Evolutionary conservation across 306 rosid genomes (phyloP).

Genomic region (Adenanthera pavonina): DNA sequence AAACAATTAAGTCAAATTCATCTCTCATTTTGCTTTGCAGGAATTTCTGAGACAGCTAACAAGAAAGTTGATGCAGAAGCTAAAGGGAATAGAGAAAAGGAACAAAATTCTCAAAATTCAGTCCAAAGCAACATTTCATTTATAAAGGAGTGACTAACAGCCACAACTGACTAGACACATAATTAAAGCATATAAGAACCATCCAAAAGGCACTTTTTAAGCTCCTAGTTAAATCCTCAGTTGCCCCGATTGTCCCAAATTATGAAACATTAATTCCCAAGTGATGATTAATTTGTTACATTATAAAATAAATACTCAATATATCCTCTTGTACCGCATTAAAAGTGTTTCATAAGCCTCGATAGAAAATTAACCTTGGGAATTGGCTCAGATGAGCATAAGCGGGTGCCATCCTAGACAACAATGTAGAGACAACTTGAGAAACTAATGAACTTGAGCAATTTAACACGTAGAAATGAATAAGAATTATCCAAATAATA

Average conservation of each 20-base stretch:
- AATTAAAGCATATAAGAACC: too few relatives aligned
- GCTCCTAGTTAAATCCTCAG: background rate
- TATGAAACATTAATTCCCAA: too few relatives aligned
- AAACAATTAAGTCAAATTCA: slow-evolving; percentile 4
- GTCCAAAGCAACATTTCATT: background rate
- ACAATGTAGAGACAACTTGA: too few relatives aligned
- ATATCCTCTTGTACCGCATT: too few relatives aligned
- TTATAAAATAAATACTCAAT: too few relatives aligned
- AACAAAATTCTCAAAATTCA: background rate
- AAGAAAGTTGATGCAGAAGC: slow-evolving; percentile 23
- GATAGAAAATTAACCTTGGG: too few relatives aligned
- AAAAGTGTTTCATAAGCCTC: too few relatives aligned
- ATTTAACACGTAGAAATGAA: background rate
- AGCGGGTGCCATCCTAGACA: too few relatives aligned
- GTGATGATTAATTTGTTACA: too few relatives aligned
- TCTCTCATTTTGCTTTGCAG: slow-evolving; percentile 17
- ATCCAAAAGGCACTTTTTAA: background rate
- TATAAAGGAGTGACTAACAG: background rate
- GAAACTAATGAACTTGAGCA: background rate
- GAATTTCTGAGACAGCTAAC: slow-evolving; percentile 19
- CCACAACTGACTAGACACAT: too few relatives aligned
- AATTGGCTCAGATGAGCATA: too few relatives aligned
- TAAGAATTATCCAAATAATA: background rate
- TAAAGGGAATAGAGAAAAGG: background rate
- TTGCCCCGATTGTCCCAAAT: too few relatives aligned